Percentiles rank a stretch among this genome's conserved stretches.
Conservation (phyloP, 768 basidiomycete genomes). For the Kwoniella dendrophila region DNA sequence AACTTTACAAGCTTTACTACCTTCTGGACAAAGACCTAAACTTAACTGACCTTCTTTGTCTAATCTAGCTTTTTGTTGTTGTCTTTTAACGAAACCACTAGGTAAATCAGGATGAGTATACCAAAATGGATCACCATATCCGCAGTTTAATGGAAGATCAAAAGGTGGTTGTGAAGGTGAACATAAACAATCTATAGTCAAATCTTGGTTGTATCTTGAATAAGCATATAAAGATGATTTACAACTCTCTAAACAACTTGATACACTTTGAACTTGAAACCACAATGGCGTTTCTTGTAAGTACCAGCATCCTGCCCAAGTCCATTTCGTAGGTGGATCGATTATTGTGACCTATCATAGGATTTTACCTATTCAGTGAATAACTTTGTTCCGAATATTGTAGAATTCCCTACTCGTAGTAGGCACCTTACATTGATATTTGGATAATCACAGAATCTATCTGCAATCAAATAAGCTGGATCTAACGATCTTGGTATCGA, state of each 20-base stretch:
- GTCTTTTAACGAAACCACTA: not conserved
- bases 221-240: slow-evolving; percentile 1
- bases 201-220: not conserved
- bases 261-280: not conserved
- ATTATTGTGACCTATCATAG: slow-evolving; percentile 4
- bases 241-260: not conserved
- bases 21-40: not conserved
- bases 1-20: slow-evolving; percentile 1
- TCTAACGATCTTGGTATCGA: too few species aligned
- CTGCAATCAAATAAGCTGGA: not conserved
- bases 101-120: slow-evolving; percentile 4
- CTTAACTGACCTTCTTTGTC: not conserved
- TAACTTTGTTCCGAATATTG: not conserved
- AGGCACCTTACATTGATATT: slow-evolving; percentile 9
- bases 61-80: not conserved
- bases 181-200: slow-evolving; percentile 2
- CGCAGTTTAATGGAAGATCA: slow-evolving; percentile 6
- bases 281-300: not conserved
- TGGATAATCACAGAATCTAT: slow-evolving; percentile 6
- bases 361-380: not conserved
- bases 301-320: slow-evolving; percentile 12
- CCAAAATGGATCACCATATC: slow-evolving; percentile 11
- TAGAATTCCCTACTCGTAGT: too few species aligned
- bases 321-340: slow-evolving; percentile 4
- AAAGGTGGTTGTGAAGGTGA: slow-evolving; percentile 1